Conservation (phyloP, 208 protist genomes). For the Hexamita inflata region DNA sequence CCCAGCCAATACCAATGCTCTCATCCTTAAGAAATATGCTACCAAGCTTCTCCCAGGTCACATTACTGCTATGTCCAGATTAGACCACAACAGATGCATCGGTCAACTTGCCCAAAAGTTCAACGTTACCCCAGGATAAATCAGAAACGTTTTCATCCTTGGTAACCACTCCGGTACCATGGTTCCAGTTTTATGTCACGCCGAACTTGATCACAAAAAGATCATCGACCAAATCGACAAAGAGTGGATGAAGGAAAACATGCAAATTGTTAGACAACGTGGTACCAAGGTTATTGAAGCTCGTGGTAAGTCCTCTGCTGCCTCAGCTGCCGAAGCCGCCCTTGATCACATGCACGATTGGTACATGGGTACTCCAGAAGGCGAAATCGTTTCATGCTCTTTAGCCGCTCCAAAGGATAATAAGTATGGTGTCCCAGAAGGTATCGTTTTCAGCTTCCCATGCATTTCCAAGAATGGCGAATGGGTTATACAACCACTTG, state of each 20-base stretch:
- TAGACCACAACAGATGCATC: constrained; percentile 41
- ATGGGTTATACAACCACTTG: neutral
- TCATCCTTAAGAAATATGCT: constrained; percentile 18
- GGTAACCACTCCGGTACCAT: constrained; percentile 45
- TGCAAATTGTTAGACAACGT: constrained; percentile 38
- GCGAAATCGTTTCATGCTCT: constrained; percentile 1
- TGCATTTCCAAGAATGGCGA: neutral
- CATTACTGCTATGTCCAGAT: constrained; percentile 36
- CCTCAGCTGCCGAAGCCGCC: constrained; percentile 70
- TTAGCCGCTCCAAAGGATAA: neutral
- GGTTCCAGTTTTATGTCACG: neutral
- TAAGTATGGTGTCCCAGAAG: constrained; percentile 28
- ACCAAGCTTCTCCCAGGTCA: constrained; percentile 28
- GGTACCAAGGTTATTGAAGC: constrained; percentile 69
- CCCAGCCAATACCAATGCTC: constrained; percentile 44
- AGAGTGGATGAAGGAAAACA: constrained; percentile 21
- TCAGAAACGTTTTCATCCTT: constrained; percentile 28
- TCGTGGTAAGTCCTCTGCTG: constrained; percentile 62
- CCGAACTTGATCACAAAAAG: neutral
- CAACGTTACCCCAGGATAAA: neutral
- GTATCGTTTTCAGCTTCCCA: constrained; percentile 31
- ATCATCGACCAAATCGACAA: no score
- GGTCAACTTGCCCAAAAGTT: constrained; percentile 21
- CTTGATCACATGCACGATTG: constrained; percentile 56
- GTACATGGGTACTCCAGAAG: constrained; percentile 49